Evolutionary conservation across 306 rosid genomes (phyloP).

Genomic region (Styphnolobium japonicum): DNA sequence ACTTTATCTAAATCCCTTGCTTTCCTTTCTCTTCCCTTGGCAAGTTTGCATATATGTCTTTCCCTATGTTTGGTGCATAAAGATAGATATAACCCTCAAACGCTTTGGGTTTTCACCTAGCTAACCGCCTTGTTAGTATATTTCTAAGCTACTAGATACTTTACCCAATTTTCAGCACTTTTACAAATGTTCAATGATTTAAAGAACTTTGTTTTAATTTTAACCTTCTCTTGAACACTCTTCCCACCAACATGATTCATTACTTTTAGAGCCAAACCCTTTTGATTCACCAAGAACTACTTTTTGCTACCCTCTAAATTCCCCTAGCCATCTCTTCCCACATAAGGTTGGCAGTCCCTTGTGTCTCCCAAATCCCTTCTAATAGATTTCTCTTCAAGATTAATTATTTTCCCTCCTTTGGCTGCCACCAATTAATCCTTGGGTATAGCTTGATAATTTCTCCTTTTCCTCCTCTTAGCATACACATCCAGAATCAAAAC

Average conservation of each 20-base stretch:
- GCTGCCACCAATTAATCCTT: neutral
- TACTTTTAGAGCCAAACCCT: neutral
- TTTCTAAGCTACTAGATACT: neutral
- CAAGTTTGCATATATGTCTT: neutral
- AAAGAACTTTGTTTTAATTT: too few species aligned
- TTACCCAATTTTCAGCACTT: neutral
- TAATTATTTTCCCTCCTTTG: neutral
- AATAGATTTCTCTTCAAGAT: neutral
- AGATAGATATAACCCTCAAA: neutral
- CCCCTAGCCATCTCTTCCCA: neutral
- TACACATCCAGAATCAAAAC: neutral
- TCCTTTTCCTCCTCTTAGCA: neutral
- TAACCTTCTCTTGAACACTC: neutral
- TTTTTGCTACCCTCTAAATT: neutral
- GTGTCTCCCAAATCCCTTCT: neutral
- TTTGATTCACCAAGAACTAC: too few species aligned
- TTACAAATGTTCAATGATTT: neutral
- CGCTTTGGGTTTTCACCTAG: neutral
- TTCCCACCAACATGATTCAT: neutral
- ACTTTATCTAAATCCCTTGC: neutral
- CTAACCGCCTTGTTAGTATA: neutral
- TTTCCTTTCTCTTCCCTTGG: neutral
- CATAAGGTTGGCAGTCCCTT: neutral
- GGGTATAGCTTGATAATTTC: neutral
- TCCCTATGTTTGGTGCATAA: neutral